These are phyloP conservation scores for Tuber brumale DNA, from an alignment of 495 filamentous ascomycete genomes.

Conservation along the genomic window DNA sequence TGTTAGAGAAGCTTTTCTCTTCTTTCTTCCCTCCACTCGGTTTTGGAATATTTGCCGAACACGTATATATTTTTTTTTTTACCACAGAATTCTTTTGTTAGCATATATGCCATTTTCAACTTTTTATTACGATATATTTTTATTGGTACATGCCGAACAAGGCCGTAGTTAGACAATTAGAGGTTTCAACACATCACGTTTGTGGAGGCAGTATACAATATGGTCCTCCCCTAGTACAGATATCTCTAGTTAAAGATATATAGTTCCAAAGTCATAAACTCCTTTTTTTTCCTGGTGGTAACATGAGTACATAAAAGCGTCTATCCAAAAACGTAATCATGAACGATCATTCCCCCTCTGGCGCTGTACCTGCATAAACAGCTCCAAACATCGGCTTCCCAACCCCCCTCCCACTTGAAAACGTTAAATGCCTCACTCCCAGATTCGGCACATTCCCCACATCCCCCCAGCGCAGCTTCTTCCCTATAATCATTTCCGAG, in stretches of 20 bases:
- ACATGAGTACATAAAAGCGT: too few species aligned
- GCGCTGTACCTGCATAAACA: background rate
- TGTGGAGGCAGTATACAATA: background rate
- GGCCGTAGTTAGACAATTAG: too few species aligned
- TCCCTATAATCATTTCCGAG: background rate
- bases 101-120: too few species aligned
- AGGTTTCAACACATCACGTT: too few species aligned
- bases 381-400: background rate
- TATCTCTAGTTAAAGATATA: background rate
- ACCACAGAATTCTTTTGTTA: too few species aligned
- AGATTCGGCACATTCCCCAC: background rate
- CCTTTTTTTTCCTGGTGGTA: background rate
- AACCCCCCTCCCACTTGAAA: background rate
- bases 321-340: background rate
- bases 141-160: too few species aligned
- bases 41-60: too few species aligned
- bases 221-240: background rate
- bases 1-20: too few species aligned
- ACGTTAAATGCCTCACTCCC: background rate
- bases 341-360: too few species aligned
- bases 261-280: background rate
- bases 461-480: background rate
- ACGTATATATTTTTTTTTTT: too few species aligned
- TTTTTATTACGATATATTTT: too few species aligned
- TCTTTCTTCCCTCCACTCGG: too few species aligned